These are phyloP conservation scores for Caryopteris hybrid DNA, from an alignment of 305 asterid species.

Conservation along the genomic window DNA sequence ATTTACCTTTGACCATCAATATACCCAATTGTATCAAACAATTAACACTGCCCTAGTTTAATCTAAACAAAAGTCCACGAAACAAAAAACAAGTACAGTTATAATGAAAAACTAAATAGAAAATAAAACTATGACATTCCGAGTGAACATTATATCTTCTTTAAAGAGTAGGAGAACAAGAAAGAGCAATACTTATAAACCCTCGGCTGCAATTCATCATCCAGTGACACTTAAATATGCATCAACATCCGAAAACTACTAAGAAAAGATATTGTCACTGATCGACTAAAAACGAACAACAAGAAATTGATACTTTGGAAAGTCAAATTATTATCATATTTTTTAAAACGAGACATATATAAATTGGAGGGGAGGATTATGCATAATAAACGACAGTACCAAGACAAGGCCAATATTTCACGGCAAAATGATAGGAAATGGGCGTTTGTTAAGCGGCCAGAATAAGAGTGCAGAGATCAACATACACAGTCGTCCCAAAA, in stretches of 20 bases:
- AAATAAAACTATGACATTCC: too few species aligned
- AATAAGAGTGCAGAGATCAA: background rate
- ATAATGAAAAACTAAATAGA: too few species aligned
- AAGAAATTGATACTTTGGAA: background rate
- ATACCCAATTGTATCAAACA: background rate
- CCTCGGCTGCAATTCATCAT: constrained; percentile 11
- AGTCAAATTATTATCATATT: background rate
- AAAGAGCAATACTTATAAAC: background rate
- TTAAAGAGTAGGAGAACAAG: too few species aligned
- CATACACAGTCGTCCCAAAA: too few species aligned
- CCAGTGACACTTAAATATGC: background rate
- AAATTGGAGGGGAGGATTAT: background rate
- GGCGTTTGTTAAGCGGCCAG: too few species aligned
- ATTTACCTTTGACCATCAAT: background rate
- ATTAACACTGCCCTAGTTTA: too few species aligned
- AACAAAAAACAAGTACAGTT: too few species aligned
- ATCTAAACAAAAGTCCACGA: too few species aligned
- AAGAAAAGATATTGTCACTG: background rate
- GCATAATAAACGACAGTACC: constrained; percentile 7
- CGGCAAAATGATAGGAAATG: too few species aligned
- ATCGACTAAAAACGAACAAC: too few species aligned
- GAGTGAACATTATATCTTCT: too few species aligned
- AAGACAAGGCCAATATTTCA: background rate
- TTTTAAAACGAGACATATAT: background rate
- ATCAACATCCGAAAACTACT: background rate